Conservation (phyloP, 306 rosid species). For the Glycine soja region DNA sequence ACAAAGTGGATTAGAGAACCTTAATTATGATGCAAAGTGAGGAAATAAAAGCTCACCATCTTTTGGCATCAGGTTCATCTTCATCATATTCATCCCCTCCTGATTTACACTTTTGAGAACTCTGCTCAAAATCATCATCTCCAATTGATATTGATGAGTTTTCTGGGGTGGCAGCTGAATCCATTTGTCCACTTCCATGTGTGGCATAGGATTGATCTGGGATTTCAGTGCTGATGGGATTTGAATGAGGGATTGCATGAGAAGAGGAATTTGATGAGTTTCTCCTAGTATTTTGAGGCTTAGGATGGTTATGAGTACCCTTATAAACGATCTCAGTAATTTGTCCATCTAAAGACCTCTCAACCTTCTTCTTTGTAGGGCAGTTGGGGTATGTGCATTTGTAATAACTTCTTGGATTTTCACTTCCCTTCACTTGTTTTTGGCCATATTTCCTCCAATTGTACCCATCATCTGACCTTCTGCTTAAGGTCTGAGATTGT, state of each 20-base stretch:
- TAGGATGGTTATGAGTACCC: slow-evolving; percentile 90
- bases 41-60: slow-evolving; percentile 60
- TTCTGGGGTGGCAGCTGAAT: slow-evolving; percentile 78
- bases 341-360: slow-evolving; percentile 87
- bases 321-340: slow-evolving; percentile 90
- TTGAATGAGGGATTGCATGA: slow-evolving; percentile 53
- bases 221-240: slow-evolving; percentile 51
- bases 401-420: slow-evolving; percentile 92
- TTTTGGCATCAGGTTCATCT: slow-evolving; percentile 82
- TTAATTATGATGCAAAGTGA: neutral
- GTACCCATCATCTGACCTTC: slow-evolving; percentile 83
- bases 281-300: slow-evolving; percentile 76
- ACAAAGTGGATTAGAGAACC: neutral
- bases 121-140: slow-evolving; percentile 85
- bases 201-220: slow-evolving; percentile 66
- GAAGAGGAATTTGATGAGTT: slow-evolving; percentile 60
- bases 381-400: slow-evolving; percentile 94
- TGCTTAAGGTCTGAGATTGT: slow-evolving; percentile 58
- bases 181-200: slow-evolving; percentile 69
- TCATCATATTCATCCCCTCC: slow-evolving; percentile 75
- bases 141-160: slow-evolving; percentile 81
- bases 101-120: slow-evolving; percentile 79
- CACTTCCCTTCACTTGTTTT: slow-evolving; percentile 93
- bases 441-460: slow-evolving; percentile 98
- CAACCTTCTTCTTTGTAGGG: slow-evolving; percentile 93